Conservation (phyloP, 192 early-diverging fungal genomes). For the Kappamyces sp. region DNA sequence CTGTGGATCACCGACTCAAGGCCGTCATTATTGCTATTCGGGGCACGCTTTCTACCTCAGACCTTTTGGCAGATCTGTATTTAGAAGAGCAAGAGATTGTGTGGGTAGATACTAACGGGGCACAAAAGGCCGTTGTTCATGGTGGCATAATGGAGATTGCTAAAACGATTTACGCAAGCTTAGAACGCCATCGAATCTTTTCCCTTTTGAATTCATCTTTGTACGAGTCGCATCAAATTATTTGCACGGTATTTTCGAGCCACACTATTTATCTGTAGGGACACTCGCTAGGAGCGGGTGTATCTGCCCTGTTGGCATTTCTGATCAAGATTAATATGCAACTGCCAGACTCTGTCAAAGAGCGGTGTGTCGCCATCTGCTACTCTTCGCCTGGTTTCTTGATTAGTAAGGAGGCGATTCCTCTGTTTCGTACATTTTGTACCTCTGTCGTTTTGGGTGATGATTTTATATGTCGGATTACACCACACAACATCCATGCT, state of each 20-base stretch:
- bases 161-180: slow-evolving; percentile 22
- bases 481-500: slow-evolving; percentile 30
- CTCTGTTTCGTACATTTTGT: slow-evolving; percentile 34
- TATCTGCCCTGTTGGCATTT: slow-evolving; percentile 36
- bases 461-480: slow-evolving; percentile 40
- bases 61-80: slow-evolving; percentile 43
- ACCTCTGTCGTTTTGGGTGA: slow-evolving; percentile 40
- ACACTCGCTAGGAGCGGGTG: slow-evolving; percentile 46
- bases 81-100: slow-evolving; percentile 30
- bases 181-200: not conserved
- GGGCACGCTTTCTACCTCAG: slow-evolving; percentile 44
- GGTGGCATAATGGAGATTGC: slow-evolving; percentile 31
- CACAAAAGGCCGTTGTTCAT: slow-evolving; percentile 22
- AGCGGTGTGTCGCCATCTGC: slow-evolving; percentile 18
- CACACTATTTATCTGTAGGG: slow-evolving; percentile 34
- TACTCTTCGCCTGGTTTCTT: slow-evolving; percentile 45
- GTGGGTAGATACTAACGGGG: slow-evolving; percentile 13
- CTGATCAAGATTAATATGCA: slow-evolving; percentile 17
- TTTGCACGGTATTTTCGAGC: slow-evolving; percentile 17
- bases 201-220: slow-evolving; percentile 18
- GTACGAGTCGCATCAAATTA: slow-evolving; percentile 17
- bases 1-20: slow-evolving; percentile 33
- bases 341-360: not conserved
- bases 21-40: slow-evolving; percentile 43
- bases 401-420: slow-evolving; percentile 26